These are phyloP conservation scores for Phytopythium ostracodes DNA, from an alignment of 352 stramenopile species.

Conservation along the genomic window DNA sequence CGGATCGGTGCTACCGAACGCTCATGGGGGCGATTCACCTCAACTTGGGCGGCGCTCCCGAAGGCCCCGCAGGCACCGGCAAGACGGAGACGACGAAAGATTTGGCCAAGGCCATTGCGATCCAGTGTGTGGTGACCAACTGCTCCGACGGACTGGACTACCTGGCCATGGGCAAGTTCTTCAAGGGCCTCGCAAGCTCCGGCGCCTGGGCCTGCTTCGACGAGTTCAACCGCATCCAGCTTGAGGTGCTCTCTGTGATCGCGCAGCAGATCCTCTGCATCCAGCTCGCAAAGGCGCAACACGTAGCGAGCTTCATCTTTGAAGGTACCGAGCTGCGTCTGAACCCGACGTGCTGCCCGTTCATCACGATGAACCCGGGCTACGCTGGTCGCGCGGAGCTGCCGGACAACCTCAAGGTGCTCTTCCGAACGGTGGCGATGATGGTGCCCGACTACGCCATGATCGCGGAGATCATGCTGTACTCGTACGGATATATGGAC, in stretches of 20 bases:
- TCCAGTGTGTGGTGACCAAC: constrained; percentile 93
- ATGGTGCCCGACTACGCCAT: constrained; percentile 94
- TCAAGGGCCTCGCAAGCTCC: constrained; percentile 89
- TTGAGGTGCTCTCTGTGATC: constrained; percentile 92
- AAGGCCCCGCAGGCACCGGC: constrained; percentile 87
- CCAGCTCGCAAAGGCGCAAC: constrained; percentile 80
- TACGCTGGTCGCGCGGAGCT: constrained; percentile 89
- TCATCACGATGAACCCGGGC: constrained; percentile 92
- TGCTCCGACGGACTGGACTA: constrained; percentile 90
- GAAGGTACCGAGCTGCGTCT: constrained; percentile 88
- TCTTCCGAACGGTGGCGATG: constrained; percentile 92
- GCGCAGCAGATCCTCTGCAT: constrained; percentile 92
- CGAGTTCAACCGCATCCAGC: constrained; percentile 93
- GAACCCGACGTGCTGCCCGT: constrained; percentile 89
- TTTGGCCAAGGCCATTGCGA: constrained; percentile 89
- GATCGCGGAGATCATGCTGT: constrained; percentile 94
- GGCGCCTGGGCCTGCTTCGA: constrained; percentile 92
- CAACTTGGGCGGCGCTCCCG: constrained; percentile 88
- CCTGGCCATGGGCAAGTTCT: constrained; percentile 93
- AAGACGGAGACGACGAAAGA: constrained; percentile 94
- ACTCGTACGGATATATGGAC: constrained; percentile 92
- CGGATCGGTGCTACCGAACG: constrained; percentile 90
- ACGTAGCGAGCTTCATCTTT: constrained; percentile 84
- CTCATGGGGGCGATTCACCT: constrained; percentile 90
- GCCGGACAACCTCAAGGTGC: constrained; percentile 91